Percentiles rank a stretch among this genome's conserved stretches.
Evolutionary conservation across 495 filamentous ascomycete species (phyloP).

Genomic region (Penicillium cosmopolitanum): DNA sequence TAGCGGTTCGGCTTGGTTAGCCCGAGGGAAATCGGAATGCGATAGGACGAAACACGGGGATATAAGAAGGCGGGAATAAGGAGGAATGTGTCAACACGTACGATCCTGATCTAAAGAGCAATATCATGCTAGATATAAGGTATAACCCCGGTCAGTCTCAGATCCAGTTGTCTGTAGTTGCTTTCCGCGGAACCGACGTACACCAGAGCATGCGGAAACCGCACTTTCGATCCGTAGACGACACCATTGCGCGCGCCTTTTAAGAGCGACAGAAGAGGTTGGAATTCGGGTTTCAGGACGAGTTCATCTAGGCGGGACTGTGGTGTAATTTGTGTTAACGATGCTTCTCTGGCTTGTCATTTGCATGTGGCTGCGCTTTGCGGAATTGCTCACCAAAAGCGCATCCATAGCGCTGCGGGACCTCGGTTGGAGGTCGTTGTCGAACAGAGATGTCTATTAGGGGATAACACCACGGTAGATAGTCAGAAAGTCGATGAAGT

Average conservation of each 20-base stretch:
- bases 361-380: constrained; percentile 12
- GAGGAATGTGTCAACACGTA: constrained; percentile 42
- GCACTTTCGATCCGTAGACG: constrained; percentile 96
- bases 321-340: constrained; percentile 7
- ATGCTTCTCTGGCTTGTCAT: constrained; percentile 5
- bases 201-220: constrained; percentile 97
- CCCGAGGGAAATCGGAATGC: constrained; percentile 11
- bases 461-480: background rate
- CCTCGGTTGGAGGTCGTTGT: constrained; percentile 39
- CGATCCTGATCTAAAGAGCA: constrained; percentile 92
- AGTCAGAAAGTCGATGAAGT: background rate
- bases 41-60: constrained; percentile 4
- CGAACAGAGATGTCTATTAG: constrained; percentile 20
- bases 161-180: background rate
- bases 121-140: constrained; percentile 69
- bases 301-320: constrained; percentile 62
- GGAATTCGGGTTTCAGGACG: constrained; percentile 80
- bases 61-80: background rate
- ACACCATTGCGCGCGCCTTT: constrained; percentile 96
- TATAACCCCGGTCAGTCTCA: constrained; percentile 5
- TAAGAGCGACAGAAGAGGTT: constrained; percentile 77
- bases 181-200: constrained; percentile 41
- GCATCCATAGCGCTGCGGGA: constrained; percentile 43
- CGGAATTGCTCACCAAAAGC: constrained; percentile 36
- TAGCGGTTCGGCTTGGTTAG: constrained; percentile 8